Conservation (phyloP, 805 yeast species). For the Candida incommunis region DNA sequence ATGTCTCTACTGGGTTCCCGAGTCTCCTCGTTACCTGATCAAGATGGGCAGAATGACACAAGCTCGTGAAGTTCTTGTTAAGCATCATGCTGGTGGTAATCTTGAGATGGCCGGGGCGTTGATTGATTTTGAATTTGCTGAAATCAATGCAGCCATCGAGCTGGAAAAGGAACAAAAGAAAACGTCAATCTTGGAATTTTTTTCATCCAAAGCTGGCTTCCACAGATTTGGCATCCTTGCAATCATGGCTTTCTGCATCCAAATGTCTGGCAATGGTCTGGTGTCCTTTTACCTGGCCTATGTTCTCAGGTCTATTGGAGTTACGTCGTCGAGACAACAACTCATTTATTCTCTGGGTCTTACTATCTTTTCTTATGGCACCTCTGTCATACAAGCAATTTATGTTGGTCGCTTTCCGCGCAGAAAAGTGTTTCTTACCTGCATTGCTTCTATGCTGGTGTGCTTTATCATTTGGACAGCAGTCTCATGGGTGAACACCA, state of each 20-base stretch:
- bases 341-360: slow-evolving; percentile 6
- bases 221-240: slow-evolving; percentile 27
- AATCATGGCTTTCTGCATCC: slow-evolving; percentile 27
- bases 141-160: slow-evolving; percentile 27
- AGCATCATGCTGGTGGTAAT: slow-evolving; percentile 29
- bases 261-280: slow-evolving; percentile 37
- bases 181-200: slow-evolving; percentile 27
- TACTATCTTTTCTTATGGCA: background rate
- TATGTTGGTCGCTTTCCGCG: background rate
- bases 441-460: background rate
- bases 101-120: slow-evolving; percentile 15
- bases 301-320: slow-evolving; percentile 40
- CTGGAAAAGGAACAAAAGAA: slow-evolving; percentile 24
- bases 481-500: background rate
- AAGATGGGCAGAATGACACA: slow-evolving; percentile 27
- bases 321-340: slow-evolving; percentile 18
- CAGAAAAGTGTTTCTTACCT: background rate
- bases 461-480: slow-evolving; percentile 1
- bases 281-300: slow-evolving; percentile 36
- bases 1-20: slow-evolving; percentile 28
- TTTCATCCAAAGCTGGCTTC: slow-evolving; percentile 26
- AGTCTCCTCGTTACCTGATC: slow-evolving; percentile 31
- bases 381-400: background rate
- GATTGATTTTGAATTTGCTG: slow-evolving; percentile 27
- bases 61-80: slow-evolving; percentile 28